Conservation (phyloP, 352 stramenopile species). For the Aphanomyces invadans region DNA sequence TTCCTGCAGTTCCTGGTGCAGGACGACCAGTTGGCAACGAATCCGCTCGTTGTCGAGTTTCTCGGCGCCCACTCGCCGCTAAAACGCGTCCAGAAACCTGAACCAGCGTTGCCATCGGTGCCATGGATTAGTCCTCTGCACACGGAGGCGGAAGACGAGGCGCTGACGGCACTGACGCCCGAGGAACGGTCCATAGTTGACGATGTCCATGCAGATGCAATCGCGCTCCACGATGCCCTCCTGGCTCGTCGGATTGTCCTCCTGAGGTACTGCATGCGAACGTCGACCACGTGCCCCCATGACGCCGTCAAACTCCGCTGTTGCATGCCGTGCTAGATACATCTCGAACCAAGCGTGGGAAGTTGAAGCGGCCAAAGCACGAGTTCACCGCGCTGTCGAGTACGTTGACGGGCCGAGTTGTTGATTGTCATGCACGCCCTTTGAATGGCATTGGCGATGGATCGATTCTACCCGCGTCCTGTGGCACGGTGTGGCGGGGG, state of each 20-base stretch:
- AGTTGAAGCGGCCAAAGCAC: neutral
- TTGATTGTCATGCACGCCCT: too few species aligned
- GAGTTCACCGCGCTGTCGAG: neutral
- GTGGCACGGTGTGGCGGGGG: too few species aligned
- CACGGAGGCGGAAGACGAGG: neutral
- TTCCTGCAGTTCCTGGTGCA: slow-evolving; percentile 17
- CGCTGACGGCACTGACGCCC: neutral
- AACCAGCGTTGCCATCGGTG: neutral
- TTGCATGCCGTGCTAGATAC: neutral
- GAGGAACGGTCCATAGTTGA: slow-evolving; percentile 11
- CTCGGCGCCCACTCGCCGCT: neutral
- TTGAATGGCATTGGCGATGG: too few species aligned
- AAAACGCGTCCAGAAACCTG: neutral
- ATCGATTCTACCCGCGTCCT: too few species aligned
- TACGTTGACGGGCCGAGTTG: too few species aligned
- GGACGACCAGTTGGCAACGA: neutral
- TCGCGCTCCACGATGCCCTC: neutral
- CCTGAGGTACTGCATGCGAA: neutral
- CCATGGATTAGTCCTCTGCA: neutral
- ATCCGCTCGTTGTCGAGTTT: slow-evolving; percentile 2
- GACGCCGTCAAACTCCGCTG: neutral
- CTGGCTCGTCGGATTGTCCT: slow-evolving; percentile 3
- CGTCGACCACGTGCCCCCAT: too few species aligned
- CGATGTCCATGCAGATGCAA: neutral
- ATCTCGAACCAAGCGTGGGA: slow-evolving; percentile 6